Conservation (phyloP, 2,329 filamentous ascomycete species). For the Ascochyta fabae region DNA sequence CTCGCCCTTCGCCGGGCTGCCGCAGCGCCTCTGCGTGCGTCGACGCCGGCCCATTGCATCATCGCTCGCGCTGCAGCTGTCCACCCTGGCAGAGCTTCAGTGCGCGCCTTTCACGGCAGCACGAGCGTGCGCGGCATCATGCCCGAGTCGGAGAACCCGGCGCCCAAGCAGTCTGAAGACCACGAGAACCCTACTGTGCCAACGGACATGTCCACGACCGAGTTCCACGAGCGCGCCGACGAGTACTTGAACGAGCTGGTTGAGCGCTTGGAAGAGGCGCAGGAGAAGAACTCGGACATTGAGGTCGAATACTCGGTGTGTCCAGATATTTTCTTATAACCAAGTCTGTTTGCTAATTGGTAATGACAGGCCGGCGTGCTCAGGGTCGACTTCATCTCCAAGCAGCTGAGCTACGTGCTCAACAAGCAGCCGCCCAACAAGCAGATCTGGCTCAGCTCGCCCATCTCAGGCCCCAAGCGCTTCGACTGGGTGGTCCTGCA, state of each 20-base stretch:
- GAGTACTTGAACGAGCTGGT: slow-evolving; percentile 70
- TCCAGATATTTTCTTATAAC: background rate
- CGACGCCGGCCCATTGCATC: slow-evolving; percentile 35
- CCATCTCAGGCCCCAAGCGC: slow-evolving; percentile 87
- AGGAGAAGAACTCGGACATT: slow-evolving; percentile 75
- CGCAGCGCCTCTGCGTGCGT: slow-evolving; percentile 29
- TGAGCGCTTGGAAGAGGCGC: slow-evolving; percentile 70
- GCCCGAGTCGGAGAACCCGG: slow-evolving; percentile 53
- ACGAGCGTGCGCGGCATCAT: slow-evolving; percentile 47
- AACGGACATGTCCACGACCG: slow-evolving; percentile 69
- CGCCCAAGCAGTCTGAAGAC: slow-evolving; percentile 44
- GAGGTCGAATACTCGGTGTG: slow-evolving; percentile 88
- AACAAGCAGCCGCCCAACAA: slow-evolving; percentile 99
- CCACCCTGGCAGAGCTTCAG: slow-evolving; percentile 10
- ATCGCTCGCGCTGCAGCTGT: slow-evolving; percentile 25
- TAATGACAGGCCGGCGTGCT: slow-evolving; percentile 79
- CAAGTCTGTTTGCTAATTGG: slow-evolving; percentile 12
- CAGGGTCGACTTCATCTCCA: slow-evolving; percentile 70
- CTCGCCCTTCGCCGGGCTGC: slow-evolving; percentile 32
- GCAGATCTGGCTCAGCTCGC: slow-evolving; percentile 95
- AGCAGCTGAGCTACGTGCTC: slow-evolving; percentile 82
- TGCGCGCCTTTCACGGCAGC: slow-evolving; percentile 38
- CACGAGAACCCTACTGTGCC: slow-evolving; percentile 56
- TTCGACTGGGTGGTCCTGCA: slow-evolving; percentile 85
- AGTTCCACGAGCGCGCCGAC: slow-evolving; percentile 82